Percentiles rank a stretch among this genome's conserved stretches.
phyloP scores from a whole-genome alignment of 345 rosid genomes.

The Eucalyptus cloeziana region DNA sequence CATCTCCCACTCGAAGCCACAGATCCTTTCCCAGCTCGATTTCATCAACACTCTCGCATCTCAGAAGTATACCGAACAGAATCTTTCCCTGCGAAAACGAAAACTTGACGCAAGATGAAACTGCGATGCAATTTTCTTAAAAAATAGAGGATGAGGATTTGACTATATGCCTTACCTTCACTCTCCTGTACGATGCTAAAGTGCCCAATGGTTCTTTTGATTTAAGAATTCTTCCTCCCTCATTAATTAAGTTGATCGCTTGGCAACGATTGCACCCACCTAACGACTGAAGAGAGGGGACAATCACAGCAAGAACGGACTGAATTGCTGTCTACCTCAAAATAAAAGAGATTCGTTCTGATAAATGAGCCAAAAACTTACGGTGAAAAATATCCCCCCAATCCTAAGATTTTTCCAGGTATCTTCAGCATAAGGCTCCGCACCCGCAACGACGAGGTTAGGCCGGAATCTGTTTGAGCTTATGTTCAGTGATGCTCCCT shows the following conservation, averaged over 20 bases:
- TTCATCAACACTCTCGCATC: slow-evolving; percentile 5
- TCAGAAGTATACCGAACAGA: slow-evolving; percentile 67
- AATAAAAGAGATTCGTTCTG: neutral
- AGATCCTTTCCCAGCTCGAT: slow-evolving; percentile 5
- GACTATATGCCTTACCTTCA: slow-evolving; percentile 33
- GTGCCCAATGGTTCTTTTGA: slow-evolving; percentile 79
- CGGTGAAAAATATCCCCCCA: slow-evolving; percentile 44
- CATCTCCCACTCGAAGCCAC: slow-evolving; percentile 59
- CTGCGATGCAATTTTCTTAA: neutral
- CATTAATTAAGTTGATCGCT: slow-evolving; percentile 46
- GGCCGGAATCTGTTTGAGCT: slow-evolving; percentile 75
- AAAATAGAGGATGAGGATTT: neutral
- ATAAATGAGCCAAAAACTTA: slow-evolving; percentile 14
- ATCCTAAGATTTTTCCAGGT: slow-evolving; percentile 59
- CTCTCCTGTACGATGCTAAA: slow-evolving; percentile 81
- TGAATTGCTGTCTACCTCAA: neutral
- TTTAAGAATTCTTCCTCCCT: slow-evolving; percentile 49
- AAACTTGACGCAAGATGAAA: neutral
- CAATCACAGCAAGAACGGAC: neutral
- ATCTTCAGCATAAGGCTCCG: slow-evolving; percentile 80
- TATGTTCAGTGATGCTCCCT: slow-evolving; percentile 13
- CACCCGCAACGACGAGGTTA: slow-evolving; percentile 68
- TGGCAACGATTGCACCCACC: slow-evolving; percentile 98
- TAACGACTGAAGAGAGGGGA: slow-evolving; percentile 31
- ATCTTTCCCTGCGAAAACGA: slow-evolving; percentile 73